Conservation (phyloP, 2,329 filamentous ascomycete genomes). For the Ophiostoma ulmi region DNA sequence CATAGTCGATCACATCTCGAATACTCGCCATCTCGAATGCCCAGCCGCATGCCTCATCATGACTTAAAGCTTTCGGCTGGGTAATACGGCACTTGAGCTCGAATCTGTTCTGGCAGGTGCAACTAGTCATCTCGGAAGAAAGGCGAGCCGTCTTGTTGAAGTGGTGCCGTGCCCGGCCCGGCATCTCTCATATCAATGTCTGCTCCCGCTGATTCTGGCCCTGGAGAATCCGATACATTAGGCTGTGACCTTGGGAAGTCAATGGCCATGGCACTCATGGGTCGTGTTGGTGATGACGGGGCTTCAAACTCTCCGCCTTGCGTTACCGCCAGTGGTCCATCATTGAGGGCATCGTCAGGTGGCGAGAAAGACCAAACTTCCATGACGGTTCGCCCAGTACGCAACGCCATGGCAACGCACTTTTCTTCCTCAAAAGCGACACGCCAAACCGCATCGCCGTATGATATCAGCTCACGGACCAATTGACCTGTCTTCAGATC, state of each 20-base stretch:
- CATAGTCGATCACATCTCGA: background rate
- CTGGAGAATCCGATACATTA: conserved; percentile 32
- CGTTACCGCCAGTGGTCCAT: conserved; percentile 48
- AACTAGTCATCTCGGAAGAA: conserved; percentile 45
- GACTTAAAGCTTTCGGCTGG: background rate
- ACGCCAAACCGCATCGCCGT: conserved; percentile 93
- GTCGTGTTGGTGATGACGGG: conserved; percentile 41
- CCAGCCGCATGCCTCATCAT: background rate
- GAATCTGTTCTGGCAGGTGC: conserved; percentile 16
- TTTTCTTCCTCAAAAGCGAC: conserved; percentile 98
- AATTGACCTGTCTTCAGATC: conserved; percentile 86
- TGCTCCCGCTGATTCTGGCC: conserved; percentile 37
- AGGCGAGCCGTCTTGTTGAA: conserved; percentile 43
- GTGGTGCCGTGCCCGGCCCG: conserved; percentile 50
- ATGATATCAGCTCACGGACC: conserved; percentile 83
- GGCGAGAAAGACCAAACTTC: conserved; percentile 98
- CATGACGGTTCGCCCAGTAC: conserved; percentile 86
- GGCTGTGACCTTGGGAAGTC: conserved; percentile 39
- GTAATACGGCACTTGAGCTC: conserved; percentile 18
- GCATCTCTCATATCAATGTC: conserved; percentile 56
- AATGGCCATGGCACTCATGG: conserved; percentile 48
- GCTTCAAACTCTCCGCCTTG: conserved; percentile 39
- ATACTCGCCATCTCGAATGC: background rate
- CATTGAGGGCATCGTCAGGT: conserved; percentile 61
- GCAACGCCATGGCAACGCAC: conserved; percentile 88